Conservation (phyloP, 2,329 filamentous ascomycete species). For the Grosmannia clavigera region DNA sequence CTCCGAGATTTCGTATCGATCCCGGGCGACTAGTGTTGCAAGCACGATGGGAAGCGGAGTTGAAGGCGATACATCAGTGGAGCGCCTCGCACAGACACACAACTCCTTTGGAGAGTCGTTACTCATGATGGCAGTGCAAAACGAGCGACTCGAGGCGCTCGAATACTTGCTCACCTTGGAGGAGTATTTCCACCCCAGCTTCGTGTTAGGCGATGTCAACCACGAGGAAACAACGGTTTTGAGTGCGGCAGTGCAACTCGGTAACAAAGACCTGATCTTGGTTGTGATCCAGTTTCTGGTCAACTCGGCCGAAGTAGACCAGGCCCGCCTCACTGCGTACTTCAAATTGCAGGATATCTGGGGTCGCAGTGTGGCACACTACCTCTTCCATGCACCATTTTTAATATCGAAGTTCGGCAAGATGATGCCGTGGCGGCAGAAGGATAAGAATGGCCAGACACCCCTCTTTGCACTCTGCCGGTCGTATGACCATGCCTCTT, state of each 20-base stretch:
- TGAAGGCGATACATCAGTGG: constrained; percentile 78
- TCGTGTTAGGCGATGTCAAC: constrained; percentile 72
- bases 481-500: constrained; percentile 86
- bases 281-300: constrained; percentile 62
- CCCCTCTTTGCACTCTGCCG: constrained; percentile 89
- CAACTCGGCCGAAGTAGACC: constrained; percentile 29
- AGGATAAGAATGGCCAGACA: constrained; percentile 95
- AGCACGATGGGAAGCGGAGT: constrained; percentile 55
- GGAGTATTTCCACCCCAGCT: constrained; percentile 59
- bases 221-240: constrained; percentile 82
- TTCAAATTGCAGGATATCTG: constrained; percentile 66
- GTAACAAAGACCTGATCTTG: constrained; percentile 61
- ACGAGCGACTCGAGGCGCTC: constrained; percentile 58
- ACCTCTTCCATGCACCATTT: constrained; percentile 80
- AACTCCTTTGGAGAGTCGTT: constrained; percentile 68
- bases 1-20: constrained; percentile 73
- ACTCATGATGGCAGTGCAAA: constrained; percentile 73
- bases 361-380: constrained; percentile 87
- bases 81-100: constrained; percentile 61
- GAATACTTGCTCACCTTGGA: constrained; percentile 67
- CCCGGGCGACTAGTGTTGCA: constrained; percentile 64
- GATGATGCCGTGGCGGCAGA: constrained; percentile 75
- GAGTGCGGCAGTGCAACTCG: constrained; percentile 80
- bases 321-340: constrained; percentile 51
- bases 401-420: constrained; percentile 67